These are phyloP conservation scores for Fraxinus floribunda DNA, from an alignment of 305 asterid species.

Conservation along the genomic window DNA sequence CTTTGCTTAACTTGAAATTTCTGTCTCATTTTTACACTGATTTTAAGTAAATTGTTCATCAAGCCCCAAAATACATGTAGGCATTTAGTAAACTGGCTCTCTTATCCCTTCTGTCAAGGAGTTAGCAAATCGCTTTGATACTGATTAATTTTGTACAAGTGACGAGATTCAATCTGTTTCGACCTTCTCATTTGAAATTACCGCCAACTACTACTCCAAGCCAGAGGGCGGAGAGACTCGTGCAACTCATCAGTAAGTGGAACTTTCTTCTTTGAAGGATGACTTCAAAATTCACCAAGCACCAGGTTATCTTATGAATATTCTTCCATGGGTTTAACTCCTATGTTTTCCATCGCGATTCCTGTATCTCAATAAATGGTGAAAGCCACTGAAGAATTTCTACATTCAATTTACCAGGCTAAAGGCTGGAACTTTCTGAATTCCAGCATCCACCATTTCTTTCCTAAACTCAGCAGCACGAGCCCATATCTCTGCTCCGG, in stretches of 20 bases:
- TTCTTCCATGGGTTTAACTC: not conserved
- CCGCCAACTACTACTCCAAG: not conserved
- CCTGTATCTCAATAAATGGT: no score
- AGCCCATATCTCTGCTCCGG: constrained; percentile 74
- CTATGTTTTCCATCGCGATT: not conserved
- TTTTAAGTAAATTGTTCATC: not conserved
- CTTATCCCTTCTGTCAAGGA: not conserved
- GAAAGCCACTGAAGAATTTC: no score
- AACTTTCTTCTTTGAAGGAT: not conserved
- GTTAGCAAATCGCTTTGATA: not conserved
- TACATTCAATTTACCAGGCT: no score
- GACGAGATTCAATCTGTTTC: not conserved
- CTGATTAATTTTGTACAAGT: not conserved
- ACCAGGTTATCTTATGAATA: not conserved
- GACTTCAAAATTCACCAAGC: not conserved
- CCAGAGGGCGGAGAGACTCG: not conserved
- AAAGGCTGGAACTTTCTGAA: constrained; percentile 59
- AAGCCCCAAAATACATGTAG: no score
- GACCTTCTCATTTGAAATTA: not conserved
- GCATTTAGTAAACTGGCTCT: no score
- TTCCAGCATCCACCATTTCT: constrained; percentile 61
- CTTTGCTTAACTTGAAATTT: no score
- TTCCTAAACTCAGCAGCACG: constrained; percentile 67
- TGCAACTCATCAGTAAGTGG: not conserved
- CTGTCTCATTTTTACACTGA: no score